Base-by-base conservation (phyloP, 2,329 filamentous ascomycete species). In the Aspergillus ruber region DNA sequence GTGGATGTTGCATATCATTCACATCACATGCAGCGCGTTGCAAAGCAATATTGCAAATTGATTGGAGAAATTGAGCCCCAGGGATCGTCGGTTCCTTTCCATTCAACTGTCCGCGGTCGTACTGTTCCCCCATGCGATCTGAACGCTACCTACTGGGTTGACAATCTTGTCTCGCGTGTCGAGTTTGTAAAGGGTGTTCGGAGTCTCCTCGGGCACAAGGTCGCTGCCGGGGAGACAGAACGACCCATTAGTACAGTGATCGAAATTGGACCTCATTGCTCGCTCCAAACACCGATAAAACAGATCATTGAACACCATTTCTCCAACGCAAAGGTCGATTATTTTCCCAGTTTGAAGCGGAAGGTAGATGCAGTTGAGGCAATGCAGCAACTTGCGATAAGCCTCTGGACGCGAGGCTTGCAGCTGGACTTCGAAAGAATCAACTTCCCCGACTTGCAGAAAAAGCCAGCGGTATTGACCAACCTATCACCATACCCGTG, bases 401-500 rank as follows among this genome's bases (percentile, higher is more conserved):
- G 50, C 29, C 54, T 46, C 2, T 60, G 55, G 20, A 43, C 54
- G 15, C 48, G 50, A 8, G 58, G 58, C 9, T 47, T 40, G 1
- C 27, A 13, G 9, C 50, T 58, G 15, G 48, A 58, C 3, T 55
- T 54, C 18, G 53, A 43, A 1, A 44, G 38, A 4, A 21, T 59
- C 17, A 58, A 59, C 35, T 58, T 58, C 42, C 51, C 56, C 6
- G 36, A 20, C 12, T 8, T 18, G 8, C 8, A 12, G 3, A 15
- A 6, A 18, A 39, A 39, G 18, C 17, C 36, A 12, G 18, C 49
- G 5, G 52, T 60, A 38, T 36, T 65, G 40, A 54, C 47, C 2
- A 59, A 64, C 29, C 47, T 74, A 0, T 76, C 76, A 1, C 48
- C 56, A 0, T 80, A 79, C 47, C 66, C 70, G 0, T 79, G 76